phyloP scores from a whole-genome alignment of 768 basidiomycete species.

The Hericium erinaceus region DNA sequence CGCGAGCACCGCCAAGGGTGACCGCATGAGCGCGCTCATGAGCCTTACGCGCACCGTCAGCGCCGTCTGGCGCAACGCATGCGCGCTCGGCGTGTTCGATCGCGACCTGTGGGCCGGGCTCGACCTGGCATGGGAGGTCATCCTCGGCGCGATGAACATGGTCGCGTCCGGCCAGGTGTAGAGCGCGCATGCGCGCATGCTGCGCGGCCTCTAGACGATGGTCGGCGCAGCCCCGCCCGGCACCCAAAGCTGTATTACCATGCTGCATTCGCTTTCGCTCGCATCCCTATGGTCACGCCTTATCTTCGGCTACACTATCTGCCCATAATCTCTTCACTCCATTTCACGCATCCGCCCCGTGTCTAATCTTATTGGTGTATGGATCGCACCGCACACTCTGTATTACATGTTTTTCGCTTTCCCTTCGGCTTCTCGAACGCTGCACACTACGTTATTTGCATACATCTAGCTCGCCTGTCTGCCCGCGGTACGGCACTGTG shows the following conservation, averaged over 20 bases:
- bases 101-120: constrained; percentile 57
- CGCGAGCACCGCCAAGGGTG: constrained; percentile 16
- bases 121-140: constrained; percentile 57
- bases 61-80: constrained; percentile 66
- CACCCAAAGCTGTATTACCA: background rate
- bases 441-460: background rate
- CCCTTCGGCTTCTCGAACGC: background rate
- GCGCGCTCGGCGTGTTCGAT: constrained; percentile 60
- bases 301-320: background rate
- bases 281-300: background rate
- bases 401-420: background rate
- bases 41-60: constrained; percentile 40
- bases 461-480: background rate
- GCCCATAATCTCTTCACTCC: background rate
- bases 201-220: background rate
- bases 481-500: background rate
- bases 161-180: constrained; percentile 5
- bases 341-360: background rate
- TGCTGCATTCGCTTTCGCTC: background rate
- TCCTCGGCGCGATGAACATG: constrained; percentile 48
- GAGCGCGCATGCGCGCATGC: background rate
- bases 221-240: background rate
- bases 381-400: background rate
- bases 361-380: background rate
- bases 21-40: constrained; percentile 34